A percentile compares a stretch with the other conserved stretches of the same genome.
Conservation (phyloP, 768 basidiomycete genomes). For the Russula virescens region DNA sequence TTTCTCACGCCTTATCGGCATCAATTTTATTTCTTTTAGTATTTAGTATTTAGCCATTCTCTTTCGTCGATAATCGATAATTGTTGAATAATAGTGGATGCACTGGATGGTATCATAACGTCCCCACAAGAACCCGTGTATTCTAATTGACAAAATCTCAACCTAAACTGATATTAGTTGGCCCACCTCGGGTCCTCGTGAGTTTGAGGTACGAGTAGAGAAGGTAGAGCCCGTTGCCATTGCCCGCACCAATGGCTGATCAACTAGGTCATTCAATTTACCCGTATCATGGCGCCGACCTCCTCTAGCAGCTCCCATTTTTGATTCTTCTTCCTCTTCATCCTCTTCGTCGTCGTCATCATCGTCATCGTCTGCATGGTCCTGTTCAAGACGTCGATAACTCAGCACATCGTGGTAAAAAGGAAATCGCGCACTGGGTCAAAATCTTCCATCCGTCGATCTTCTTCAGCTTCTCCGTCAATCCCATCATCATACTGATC, state of each 20-base stretch:
- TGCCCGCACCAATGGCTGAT: conserved; percentile 14
- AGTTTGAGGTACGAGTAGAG: not conserved
- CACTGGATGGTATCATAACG: conserved; percentile 13
- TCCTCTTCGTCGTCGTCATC: conserved; percentile 52
- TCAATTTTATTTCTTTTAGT: not conserved
- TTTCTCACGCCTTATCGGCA: conserved; percentile 23
- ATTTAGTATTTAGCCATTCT: too few species aligned
- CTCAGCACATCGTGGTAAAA: not conserved
- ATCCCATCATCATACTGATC: conserved; percentile 56
- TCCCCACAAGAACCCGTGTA: conserved; percentile 9
- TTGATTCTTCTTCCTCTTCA: conserved; percentile 41
- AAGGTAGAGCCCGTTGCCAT: conserved; percentile 17
- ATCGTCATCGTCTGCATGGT: conserved; percentile 41
- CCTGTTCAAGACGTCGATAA: conserved; percentile 25
- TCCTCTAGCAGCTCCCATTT: conserved; percentile 21
- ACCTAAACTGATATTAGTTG: conserved; percentile 20
- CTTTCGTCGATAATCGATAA: too few species aligned
- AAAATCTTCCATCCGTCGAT: conserved; percentile 82
- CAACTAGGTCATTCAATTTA: conserved; percentile 6
- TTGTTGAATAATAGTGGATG: too few species aligned
- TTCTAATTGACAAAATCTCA: conserved; percentile 10
- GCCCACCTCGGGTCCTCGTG: conserved; percentile 15
- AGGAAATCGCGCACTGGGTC: conserved; percentile 53
- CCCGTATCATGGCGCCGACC: conserved; percentile 20
- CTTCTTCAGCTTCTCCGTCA: conserved; percentile 40